Evolutionary conservation across 2,329 filamentous ascomycete species (phyloP).

Genomic region (Zymoseptoria pseudotritici): DNA sequence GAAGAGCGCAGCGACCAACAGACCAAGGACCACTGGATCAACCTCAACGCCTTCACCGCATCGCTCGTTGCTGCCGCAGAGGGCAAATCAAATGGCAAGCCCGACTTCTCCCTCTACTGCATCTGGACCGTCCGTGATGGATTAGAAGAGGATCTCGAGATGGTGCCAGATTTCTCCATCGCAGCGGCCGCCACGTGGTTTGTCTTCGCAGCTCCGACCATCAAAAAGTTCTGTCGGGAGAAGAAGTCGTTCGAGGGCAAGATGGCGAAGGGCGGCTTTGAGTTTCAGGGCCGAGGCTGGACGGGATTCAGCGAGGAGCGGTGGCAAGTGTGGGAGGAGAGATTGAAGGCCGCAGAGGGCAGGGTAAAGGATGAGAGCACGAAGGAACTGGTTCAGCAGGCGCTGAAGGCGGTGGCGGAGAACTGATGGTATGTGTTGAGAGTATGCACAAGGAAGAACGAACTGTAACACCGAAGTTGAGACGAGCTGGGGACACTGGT

Average conservation of each 20-base stretch:
- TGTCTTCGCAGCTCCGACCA: slow-evolving; percentile 20
- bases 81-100: slow-evolving; percentile 11
- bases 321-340: slow-evolving; percentile 23
- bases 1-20: slow-evolving; percentile 14
- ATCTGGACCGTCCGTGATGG: slow-evolving; percentile 27
- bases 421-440: background rate
- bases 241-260: slow-evolving; percentile 26
- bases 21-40: slow-evolving; percentile 22
- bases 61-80: slow-evolving; percentile 19
- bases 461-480: background rate
- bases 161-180: slow-evolving; percentile 15
- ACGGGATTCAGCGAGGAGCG: slow-evolving; percentile 22
- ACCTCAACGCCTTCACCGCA: slow-evolving; percentile 26
- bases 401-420: slow-evolving; percentile 8
- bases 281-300: slow-evolving; percentile 20
- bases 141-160: slow-evolving; percentile 20
- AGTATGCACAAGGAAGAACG: background rate
- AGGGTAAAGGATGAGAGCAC: slow-evolving; percentile 9
- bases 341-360: slow-evolving; percentile 8
- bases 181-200: slow-evolving; percentile 26
- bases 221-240: slow-evolving; percentile 16
- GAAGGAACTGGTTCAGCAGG: slow-evolving; percentile 14
- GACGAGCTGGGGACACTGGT: background rate
- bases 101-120: slow-evolving; percentile 25
- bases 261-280: slow-evolving; percentile 21